Base-by-base conservation (phyloP, 2,329 filamentous ascomycete species). In the Pleurostoma richardsiae region DNA sequence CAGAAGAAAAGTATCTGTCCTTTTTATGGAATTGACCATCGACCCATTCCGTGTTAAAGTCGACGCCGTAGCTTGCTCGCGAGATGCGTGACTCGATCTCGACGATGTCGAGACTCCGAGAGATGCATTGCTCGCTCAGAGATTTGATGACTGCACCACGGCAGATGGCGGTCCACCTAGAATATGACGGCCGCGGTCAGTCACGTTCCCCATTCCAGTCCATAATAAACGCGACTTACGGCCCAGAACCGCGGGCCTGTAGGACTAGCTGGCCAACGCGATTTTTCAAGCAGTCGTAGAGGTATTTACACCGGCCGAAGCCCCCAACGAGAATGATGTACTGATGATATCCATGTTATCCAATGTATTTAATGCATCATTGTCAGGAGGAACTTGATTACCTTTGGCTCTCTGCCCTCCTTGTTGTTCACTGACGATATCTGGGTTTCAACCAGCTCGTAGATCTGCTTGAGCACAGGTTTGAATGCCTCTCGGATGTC, bases 321-420 rank as follows among this genome's bases (percentile, higher is more conserved):
- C 69, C 70, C 0, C 70, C 69, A 0, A 66, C 68, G 0, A 72
- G 56, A 2, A 70, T 56, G 4, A 72, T 44, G 28, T 62, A 64
- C 69, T 71, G 2, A 10, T 2, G 5, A 4, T 4, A 6, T 26
- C 49, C 4, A 39, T n/a, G 33, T 36, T n/a, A 36, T 8, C n/a
- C 8, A 36, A 8, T 36, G 8, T n/a, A 36, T 36, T n/a, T 36
- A n/a, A 36, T 36, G n/a, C 8, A 36, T 8, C 8, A 36, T 8
- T 36, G 33, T 8, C 8, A 36, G 33, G 33, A 36, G n/a, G n/a
- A 36, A 36, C 8, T 8, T 36, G 33, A 36, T 36, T 41, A 66
- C 65, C 50, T 61, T 64, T 3, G 64, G 62, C 3, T 29, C 1
- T 0, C 46, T 38, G 0, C 30, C 31, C 2, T 55, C 49, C 10